These are phyloP conservation scores for Salinomyces thailandicus DNA, from an alignment of 2,329 filamentous ascomycete species.

Conservation along the genomic window DNA sequence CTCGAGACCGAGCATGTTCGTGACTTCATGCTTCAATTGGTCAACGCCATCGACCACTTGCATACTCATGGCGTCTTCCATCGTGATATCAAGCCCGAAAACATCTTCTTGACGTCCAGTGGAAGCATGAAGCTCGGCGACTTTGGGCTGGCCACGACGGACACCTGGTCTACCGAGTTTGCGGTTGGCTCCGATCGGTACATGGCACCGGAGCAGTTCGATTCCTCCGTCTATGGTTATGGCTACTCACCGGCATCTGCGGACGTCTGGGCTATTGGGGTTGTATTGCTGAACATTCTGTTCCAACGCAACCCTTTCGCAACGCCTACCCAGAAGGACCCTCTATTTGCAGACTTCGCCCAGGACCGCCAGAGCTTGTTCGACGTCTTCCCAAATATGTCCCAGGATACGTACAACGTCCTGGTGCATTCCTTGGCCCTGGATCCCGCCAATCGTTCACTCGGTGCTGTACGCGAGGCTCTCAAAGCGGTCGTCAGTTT, in stretches of 20 bases:
- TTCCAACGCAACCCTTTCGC: slow-evolving; percentile 97
- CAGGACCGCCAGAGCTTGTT: slow-evolving; percentile 92
- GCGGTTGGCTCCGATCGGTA: slow-evolving; percentile 96
- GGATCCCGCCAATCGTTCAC: slow-evolving; percentile 78
- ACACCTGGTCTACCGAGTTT: slow-evolving; percentile 82
- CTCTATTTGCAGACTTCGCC: slow-evolving; percentile 84
- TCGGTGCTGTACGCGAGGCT: slow-evolving; percentile 65
- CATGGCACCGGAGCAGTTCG: slow-evolving; percentile 98
- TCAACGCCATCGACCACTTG: slow-evolving; percentile 81
- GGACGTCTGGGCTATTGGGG: slow-evolving; percentile 94
- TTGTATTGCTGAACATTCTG: slow-evolving; percentile 90
- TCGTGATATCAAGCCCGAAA: slow-evolving; percentile 98
- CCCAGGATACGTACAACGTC: slow-evolving; percentile 92
- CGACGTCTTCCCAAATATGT: slow-evolving; percentile 97
- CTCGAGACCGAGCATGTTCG: slow-evolving; percentile 93
- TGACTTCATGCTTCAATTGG: slow-evolving; percentile 90
- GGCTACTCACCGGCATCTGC: slow-evolving; percentile 91
- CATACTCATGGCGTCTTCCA: slow-evolving; percentile 88
- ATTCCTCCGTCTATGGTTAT: slow-evolving; percentile 57
- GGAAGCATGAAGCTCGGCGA: slow-evolving; percentile 94
- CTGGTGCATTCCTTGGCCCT: slow-evolving; percentile 82
- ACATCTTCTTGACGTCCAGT: slow-evolving; percentile 83
- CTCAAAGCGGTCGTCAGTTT: slow-evolving; percentile 76
- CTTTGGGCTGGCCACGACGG: slow-evolving; percentile 83
- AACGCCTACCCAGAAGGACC: slow-evolving; percentile 78